Conservation (phyloP, 208 protist genomes). For the Angomonas ambiguus region DNA sequence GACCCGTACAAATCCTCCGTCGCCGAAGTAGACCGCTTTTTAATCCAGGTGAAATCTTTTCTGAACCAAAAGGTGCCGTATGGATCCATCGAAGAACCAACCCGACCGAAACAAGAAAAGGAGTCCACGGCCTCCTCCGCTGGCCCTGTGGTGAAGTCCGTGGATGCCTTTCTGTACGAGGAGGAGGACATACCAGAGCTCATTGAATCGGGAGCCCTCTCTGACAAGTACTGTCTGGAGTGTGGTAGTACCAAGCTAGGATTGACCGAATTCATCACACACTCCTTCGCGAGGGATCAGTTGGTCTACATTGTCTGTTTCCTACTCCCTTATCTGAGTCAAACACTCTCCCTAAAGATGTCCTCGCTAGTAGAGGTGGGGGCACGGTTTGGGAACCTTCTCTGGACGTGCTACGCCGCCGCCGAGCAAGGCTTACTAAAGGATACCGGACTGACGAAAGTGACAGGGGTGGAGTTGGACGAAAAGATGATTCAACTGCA, state of each 20-base stretch:
- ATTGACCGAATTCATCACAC: slow-evolving; percentile 69
- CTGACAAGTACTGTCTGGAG: slow-evolving; percentile 58
- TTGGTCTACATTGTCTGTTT: slow-evolving; percentile 70
- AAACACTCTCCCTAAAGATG: not conserved
- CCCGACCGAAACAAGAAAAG: slow-evolving; percentile 10
- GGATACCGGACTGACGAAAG: slow-evolving; percentile 18
- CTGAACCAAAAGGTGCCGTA: slow-evolving; percentile 44
- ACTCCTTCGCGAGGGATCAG: slow-evolving; percentile 81
- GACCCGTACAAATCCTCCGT: slow-evolving; percentile 14
- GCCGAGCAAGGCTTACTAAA: slow-evolving; percentile 33
- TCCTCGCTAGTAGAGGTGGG: slow-evolving; percentile 52
- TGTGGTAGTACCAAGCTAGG: slow-evolving; percentile 62
- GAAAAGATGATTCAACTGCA: slow-evolving; percentile 19
- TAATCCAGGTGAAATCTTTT: slow-evolving; percentile 39
- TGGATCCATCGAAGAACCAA: slow-evolving; percentile 39
- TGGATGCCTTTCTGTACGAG: slow-evolving; percentile 76
- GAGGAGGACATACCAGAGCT: slow-evolving; percentile 69
- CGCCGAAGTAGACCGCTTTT: slow-evolving; percentile 38
- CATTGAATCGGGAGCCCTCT: slow-evolving; percentile 27
- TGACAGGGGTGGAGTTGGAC: slow-evolving; percentile 31
- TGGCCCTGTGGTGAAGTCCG: slow-evolving; percentile 38
- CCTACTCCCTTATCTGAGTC: slow-evolving; percentile 30
- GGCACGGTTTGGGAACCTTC: slow-evolving; percentile 70
- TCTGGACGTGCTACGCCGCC: slow-evolving; percentile 49
- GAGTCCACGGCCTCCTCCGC: not conserved